Base-by-base conservation (phyloP, 495 filamentous ascomycete species). In the Penicillium soppii region DNA sequence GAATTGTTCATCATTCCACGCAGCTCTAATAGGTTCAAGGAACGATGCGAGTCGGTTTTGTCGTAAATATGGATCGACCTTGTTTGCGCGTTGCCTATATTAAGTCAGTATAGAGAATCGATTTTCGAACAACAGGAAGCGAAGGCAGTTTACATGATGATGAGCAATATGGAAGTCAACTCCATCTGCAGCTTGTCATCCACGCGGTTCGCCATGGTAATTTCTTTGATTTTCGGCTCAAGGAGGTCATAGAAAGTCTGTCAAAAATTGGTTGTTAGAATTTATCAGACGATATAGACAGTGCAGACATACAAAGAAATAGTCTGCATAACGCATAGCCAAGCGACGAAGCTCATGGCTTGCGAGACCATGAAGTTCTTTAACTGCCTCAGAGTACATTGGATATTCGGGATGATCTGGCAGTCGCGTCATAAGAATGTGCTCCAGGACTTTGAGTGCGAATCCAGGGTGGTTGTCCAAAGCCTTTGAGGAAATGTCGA, bases 331-430 rank as follows among this genome's bases (percentile, higher is more conserved):
- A 47, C 88, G 90, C 56, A 88, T 84, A 4, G 94, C 94, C 4
- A 99, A 78, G 29, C 89, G 82, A 50, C 95, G 91, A 46, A 97
- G 77, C 66, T 97, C 91, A 51, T 89, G 81, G 67, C 87, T 90
- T 46, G 89, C 85, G 51, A 91, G 78, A 0, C 75, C 80, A 63
- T 96, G 90, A 2, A 98, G 78, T 44, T 92, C 89, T 52, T 90
- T 90, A 20, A 96, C 86, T n/a, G 94, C 90, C 52, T 97, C 95
- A 5, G 87, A 88, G 69, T 92, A 97, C 19, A 80, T 72, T 20
- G 79, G 77, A 57, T 83, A 82, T 21, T 82, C 78, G 0, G 86
- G 82, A 38, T 88, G 78, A 30, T 90, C 82, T 5, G 78, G 76
- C 20, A 88, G 84, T 57, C 84, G 82, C 22, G 88, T 90, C 67